Evolutionary conservation across 352 stramenopile genomes (phyloP).

Genomic region (Phytopythium boreale): DNA sequence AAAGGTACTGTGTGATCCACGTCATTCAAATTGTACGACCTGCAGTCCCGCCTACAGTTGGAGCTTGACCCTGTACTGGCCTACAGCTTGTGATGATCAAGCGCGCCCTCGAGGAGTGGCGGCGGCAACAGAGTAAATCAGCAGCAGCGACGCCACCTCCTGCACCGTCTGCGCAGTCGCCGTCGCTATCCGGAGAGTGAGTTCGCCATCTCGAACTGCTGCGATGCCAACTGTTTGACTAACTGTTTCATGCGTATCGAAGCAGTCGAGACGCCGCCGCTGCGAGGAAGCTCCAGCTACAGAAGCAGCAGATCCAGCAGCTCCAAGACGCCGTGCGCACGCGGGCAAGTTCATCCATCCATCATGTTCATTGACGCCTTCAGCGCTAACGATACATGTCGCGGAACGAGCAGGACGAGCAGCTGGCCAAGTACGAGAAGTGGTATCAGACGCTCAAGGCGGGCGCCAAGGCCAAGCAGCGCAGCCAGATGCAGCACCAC

Average conservation of each 20-base stretch:
- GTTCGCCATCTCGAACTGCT: neutral
- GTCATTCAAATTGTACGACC: neutral
- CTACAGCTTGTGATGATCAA: conserved; percentile 86
- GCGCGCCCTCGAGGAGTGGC: conserved; percentile 85
- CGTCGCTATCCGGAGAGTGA: neutral
- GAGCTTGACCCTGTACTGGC: neutral
- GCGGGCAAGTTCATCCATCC: conserved; percentile 22
- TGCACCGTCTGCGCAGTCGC: neutral
- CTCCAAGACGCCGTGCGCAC: conserved; percentile 42
- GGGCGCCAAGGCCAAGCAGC: conserved; percentile 78
- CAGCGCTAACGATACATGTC: neutral
- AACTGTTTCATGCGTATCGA: neutral
- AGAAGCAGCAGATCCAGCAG: conserved; percentile 58
- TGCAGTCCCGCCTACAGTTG: neutral
- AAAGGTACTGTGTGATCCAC: conserved; percentile 46
- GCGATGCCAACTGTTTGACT: conserved; percentile 3
- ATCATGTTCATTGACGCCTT: neutral
- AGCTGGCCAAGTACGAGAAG: conserved; percentile 81
- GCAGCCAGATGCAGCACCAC: conserved; percentile 47
- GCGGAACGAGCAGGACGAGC: conserved; percentile 41
- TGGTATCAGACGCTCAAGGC: conserved; percentile 87
- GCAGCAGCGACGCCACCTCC: neutral
- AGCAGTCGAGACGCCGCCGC: conserved; percentile 18
- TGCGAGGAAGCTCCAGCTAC: conserved; percentile 36
- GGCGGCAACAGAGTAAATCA: conserved; percentile 48